phyloP scores from a whole-genome alignment of 108 stramenopile species.

The Cyclotella baltica region DNA sequence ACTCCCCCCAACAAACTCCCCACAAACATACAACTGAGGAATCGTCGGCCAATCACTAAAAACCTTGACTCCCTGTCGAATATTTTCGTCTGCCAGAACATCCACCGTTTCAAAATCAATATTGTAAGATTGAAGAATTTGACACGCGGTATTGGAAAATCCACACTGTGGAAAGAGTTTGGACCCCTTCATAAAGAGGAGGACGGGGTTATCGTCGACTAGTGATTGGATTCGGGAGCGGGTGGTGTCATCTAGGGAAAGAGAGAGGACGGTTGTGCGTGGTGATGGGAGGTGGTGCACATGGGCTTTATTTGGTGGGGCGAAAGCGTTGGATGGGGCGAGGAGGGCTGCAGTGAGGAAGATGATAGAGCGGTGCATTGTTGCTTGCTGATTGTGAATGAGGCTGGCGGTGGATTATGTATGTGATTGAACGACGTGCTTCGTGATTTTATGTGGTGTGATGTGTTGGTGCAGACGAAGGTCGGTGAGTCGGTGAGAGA shows the following conservation, averaged over 20 bases:
- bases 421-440: no score
- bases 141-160: constrained; percentile 93
- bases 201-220: constrained; percentile 80
- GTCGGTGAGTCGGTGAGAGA: no score
- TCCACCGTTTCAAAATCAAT: constrained; percentile 89
- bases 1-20: constrained; percentile 98
- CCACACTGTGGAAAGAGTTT: constrained; percentile 98
- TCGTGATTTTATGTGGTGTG: no score
- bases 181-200: constrained; percentile 97
- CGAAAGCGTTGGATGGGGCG: background rate
- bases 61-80: constrained; percentile 88
- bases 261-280: background rate
- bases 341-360: constrained; percentile 8
- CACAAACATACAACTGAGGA: constrained; percentile 97
- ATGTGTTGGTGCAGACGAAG: no score
- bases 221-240: constrained; percentile 75
- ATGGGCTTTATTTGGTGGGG: background rate
- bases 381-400: background rate
- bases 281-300: constrained; percentile 10
- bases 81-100: constrained; percentile 79
- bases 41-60: constrained; percentile 97
- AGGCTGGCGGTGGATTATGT: no score
- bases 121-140: constrained; percentile 83
- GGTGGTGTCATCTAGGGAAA: constrained; percentile 49
- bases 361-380: constrained; percentile 17